A percentile compares a stretch with the other conserved stretches of the same genome.
These are phyloP conservation scores for apple (Malus domestica) DNA, from an alignment of 306 rosid genomes.

Conservation along the genomic window DNA sequence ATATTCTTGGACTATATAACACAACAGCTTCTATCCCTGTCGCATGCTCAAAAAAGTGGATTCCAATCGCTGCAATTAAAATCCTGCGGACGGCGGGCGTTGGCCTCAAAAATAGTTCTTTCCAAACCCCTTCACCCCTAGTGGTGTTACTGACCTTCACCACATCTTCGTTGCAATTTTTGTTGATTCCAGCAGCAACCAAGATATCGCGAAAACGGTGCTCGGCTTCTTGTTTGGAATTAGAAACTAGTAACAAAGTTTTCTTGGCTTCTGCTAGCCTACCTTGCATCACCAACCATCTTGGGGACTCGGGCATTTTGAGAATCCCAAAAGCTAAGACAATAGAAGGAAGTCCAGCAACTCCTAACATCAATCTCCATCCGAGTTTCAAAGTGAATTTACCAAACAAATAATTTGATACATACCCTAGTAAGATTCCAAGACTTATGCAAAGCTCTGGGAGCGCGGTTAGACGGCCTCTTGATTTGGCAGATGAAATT, in stretches of 20 bases:
- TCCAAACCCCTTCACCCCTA: conserved; percentile 50
- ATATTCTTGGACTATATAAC: conserved; percentile 74
- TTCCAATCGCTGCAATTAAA: conserved; percentile 51
- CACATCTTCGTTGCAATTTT: conserved; percentile 17
- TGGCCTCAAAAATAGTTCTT: conserved; percentile 50
- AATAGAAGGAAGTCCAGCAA: conserved; percentile 65
- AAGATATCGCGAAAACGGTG: conserved; percentile 53
- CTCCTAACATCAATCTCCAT: conserved; percentile 83
- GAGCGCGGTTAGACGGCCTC: conserved; percentile 63
- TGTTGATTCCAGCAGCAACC: conserved; percentile 44
- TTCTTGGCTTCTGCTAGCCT: conserved; percentile 41
- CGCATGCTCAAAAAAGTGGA: conserved; percentile 75
- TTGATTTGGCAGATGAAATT: conserved; percentile 50
- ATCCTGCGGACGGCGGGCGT: conserved; percentile 58
- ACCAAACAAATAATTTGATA: conserved; percentile 50
- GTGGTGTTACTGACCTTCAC: not conserved
- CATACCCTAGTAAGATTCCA: conserved; percentile 69
- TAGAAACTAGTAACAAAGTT: conserved; percentile 32
- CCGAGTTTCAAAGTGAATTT: conserved; percentile 49
- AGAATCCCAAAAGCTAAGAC: conserved; percentile 38
- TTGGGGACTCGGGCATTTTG: conserved; percentile 82
- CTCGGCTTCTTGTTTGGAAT: conserved; percentile 45
- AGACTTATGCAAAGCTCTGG: conserved; percentile 70
- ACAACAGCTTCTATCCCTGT: conserved; percentile 78
- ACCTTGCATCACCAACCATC: conserved; percentile 79